Base-by-base conservation (phyloP, 2,329 filamentous ascomycete genomes). In the Elsinoe batatas region DNA sequence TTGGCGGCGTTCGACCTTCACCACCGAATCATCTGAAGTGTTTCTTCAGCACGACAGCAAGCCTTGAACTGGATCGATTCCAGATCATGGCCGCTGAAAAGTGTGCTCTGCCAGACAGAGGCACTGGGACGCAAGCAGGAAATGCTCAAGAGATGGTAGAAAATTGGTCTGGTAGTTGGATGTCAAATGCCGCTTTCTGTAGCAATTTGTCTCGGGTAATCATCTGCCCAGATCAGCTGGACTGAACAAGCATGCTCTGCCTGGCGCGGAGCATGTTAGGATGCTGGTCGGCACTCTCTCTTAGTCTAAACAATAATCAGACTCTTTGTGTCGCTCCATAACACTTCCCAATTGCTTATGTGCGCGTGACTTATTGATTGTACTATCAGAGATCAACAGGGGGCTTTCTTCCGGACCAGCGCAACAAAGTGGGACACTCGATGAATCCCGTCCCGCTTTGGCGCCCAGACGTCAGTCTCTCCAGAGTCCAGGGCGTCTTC, bases 231-330 rank as follows among this genome's bases (percentile, higher is more conserved):
- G 32, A 37, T 38, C 47, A 51, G 47, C 47, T 36, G 47, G 47
- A 17, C 47, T 51, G 47, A 51, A 51, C n/a, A 38, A 18, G 47
- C 47, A 26, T 38, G 32, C 47, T 37, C 26, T 51, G 47, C 47
- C 47, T 38, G 47, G 47, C 26, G 47, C 33, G 22, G 5, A 22
- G 47, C 32, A 37, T 36, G 47, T 38, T 51, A 51, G 47, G 47
- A 51, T 51, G 47, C 47, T 18, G 33, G 47, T 51, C 47, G 47
- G 35, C 47, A 51, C 47, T 37, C 33, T 38, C 32, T 38, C 32
- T 35, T 38, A 38, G 47, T 51, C 47, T 38, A 51, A 51, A 51
- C 33, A 51, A 38, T 38, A 51, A 51, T 51, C 47, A 51, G 47
- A 51, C 47, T 51, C 32, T 38, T 26, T 38, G 47, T 51, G 47